Conservation (phyloP, 441 rosid genomes). For the Raphanus hybrid region DNA sequence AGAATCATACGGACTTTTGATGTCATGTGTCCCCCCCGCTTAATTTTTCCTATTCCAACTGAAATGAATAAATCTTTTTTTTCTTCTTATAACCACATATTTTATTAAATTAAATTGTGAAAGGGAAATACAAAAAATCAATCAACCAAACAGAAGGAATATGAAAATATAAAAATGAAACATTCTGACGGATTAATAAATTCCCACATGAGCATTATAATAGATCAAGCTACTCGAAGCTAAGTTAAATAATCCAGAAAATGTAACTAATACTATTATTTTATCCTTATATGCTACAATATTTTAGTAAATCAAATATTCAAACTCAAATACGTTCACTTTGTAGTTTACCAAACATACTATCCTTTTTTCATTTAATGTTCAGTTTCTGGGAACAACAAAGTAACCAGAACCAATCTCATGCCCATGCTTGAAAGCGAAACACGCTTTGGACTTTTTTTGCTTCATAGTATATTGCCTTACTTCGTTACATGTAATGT, state of each 20-base stretch:
- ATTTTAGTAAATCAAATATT: not conserved
- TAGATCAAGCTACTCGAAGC: slow-evolving; percentile 17
- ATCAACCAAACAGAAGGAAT: too few relatives aligned
- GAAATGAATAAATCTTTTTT: not conserved
- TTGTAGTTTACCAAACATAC: slow-evolving; percentile 6
- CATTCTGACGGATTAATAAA: not conserved
- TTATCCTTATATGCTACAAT: not conserved
- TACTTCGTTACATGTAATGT: not conserved
- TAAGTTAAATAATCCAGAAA: slow-evolving; percentile 15
- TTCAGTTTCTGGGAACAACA: slow-evolving; percentile 7
- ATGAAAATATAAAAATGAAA: too few relatives aligned
- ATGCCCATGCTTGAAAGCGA: slow-evolving; percentile 19
- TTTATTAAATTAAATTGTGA: too few relatives aligned
- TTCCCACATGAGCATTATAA: slow-evolving; percentile 8
- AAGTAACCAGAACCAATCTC: not conserved
- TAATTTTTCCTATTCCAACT: not conserved
- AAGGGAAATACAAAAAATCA: too few relatives aligned
- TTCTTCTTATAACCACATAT: too few relatives aligned
- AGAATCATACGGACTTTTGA: slow-evolving; percentile 6
- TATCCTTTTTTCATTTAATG: slow-evolving; percentile 11
- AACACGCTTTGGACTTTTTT: not conserved
- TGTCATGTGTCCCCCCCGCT: slow-evolving; percentile 27
- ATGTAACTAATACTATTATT: not conserved
- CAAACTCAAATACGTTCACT: slow-evolving; percentile 9
- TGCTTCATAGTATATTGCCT: not conserved